Evolutionary conservation across 768 basidiomycete genomes (phyloP).

Genomic region (Porpolomopsis calyptriformis): DNA sequence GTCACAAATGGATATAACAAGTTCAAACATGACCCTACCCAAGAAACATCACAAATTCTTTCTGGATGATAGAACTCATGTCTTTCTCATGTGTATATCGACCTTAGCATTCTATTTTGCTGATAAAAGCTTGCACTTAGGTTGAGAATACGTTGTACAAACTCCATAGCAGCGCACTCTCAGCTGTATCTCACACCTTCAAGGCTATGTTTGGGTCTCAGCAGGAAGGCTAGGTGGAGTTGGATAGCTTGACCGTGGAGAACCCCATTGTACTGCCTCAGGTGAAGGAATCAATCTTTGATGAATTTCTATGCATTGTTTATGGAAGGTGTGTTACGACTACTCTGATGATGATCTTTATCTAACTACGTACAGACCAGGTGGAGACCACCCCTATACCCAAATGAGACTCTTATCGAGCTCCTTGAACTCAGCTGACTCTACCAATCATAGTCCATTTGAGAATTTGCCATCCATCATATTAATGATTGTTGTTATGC

Average conservation of each 20-base stretch:
- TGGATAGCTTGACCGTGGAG: background rate
- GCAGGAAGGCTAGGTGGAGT: background rate
- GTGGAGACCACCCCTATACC: background rate
- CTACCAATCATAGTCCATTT: background rate
- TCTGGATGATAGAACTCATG: background rate
- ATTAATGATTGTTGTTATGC: background rate
- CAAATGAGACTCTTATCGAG: background rate
- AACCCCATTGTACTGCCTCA: background rate
- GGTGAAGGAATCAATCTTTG: background rate
- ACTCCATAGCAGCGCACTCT: background rate
- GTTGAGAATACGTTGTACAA: conserved; percentile 1
- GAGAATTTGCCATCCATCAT: background rate
- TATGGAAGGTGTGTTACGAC: conserved; percentile 2
- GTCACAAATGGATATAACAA: background rate
- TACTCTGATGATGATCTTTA: background rate
- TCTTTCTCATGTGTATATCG: background rate
- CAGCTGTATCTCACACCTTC: background rate
- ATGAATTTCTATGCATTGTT: background rate
- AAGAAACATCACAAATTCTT: background rate
- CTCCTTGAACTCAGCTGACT: background rate
- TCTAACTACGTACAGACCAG: background rate
- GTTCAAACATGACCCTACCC: background rate
- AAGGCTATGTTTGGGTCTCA: conserved; percentile 1
- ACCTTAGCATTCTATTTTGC: background rate
- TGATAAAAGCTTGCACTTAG: background rate